Conservation (phyloP, 305 asterid species). For the Petunia hybrid region DNA sequence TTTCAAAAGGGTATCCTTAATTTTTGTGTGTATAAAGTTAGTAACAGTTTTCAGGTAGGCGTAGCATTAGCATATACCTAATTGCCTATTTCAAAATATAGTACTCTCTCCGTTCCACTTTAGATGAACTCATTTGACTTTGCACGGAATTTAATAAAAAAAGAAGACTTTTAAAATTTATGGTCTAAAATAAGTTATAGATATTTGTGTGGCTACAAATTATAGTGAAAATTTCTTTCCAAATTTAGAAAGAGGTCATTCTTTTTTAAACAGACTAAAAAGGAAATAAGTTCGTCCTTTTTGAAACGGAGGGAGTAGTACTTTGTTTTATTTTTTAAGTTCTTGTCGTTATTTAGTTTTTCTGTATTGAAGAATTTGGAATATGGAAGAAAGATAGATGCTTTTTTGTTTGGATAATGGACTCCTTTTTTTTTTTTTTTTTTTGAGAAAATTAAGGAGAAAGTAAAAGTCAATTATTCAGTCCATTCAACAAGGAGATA, state of each 20-base stretch:
- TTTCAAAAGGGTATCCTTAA: neutral
- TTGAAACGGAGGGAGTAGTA: too few species aligned
- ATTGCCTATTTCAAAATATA: too few species aligned
- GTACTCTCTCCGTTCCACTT: too few species aligned
- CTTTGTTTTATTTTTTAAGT: too few species aligned
- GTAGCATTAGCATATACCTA: neutral
- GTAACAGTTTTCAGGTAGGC: neutral
- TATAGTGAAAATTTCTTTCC: neutral
- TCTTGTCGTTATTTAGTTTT: slow-evolving; percentile 3
- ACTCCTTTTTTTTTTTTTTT: neutral
- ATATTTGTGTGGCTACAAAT: too few species aligned
- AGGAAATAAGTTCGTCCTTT: too few species aligned
- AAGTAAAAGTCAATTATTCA: neutral
- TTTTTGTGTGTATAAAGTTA: neutral
- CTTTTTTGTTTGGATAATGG: neutral
- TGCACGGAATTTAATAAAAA: too few species aligned
- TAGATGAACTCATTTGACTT: too few species aligned
- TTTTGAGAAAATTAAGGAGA: neutral
- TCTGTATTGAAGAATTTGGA: neutral
- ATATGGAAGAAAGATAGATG: neutral
- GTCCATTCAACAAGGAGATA: neutral
- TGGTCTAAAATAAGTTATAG: too few species aligned
- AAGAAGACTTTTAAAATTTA: too few species aligned
- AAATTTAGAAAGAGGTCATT: too few species aligned
- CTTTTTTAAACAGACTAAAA: too few species aligned